Evolutionary conservation across 805 yeast genomes (phyloP), one percentile per base, ranked within the genome.

Genomic region (Nakazawaea anatomiae): DNA sequence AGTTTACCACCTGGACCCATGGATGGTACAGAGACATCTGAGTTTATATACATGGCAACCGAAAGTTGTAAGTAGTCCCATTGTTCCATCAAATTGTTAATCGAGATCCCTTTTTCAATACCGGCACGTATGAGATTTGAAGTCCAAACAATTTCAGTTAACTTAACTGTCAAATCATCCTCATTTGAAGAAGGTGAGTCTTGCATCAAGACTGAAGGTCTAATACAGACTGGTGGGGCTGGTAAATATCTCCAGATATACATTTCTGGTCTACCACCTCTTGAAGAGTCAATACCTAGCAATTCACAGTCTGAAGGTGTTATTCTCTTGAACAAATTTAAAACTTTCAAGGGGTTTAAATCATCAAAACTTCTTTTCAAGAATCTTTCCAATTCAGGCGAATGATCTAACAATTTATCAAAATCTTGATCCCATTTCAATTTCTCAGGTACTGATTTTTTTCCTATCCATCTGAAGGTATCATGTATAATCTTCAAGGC

Each of bases 151-250:
- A 94, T 89, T 69, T 94, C 99, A 0, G 98, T 89, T 52, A 94
- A 73, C 64, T 94, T 94, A 34, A 91, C 97, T 0, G 99, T 94
- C 57, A 94, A 73, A 69, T 95, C 99, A 69, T 94, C 99, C 71
- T 94, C 99, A 68, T 94, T 94, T 18, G 95, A 85, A 34, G 96
- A 94, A 29, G 87, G 82, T 5, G 85, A 79, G 57, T 87, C 95
- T 64, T 88, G 90, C 91, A 89, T 89, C 73, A 83, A 75, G 32
- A 94, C 98, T 4, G 98, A 91, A 3, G 99, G 99, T 58, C 99
- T 81, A 51, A 94, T 94, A 75, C 99, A 94, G 18, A 95, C 97
- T 0, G 99, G 99, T 1, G 99, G 99, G 0, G 98, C 98, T 0
- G 99, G 99, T 50, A 94, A 76, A 64, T 91, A 94, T 63, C 96